Evolutionary conservation across 139 green algal genomes (phyloP).

Genomic region (Chara braunii): DNA sequence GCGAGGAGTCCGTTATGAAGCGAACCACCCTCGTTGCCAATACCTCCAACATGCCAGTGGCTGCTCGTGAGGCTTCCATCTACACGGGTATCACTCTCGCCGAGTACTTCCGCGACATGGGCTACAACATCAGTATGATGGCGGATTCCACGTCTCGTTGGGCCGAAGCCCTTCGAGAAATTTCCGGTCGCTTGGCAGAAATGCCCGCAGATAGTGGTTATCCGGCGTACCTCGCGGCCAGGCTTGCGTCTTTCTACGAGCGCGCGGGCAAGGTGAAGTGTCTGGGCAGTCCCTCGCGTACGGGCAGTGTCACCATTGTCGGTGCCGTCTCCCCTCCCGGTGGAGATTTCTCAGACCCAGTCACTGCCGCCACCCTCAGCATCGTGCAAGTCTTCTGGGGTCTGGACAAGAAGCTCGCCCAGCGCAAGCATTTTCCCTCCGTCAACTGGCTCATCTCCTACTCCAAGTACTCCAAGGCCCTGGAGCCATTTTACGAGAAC

Average conservation of each 20-base stretch:
- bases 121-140: conserved; percentile 97
- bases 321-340: conserved; percentile 93
- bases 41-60: conserved; percentile 99
- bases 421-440: conserved; percentile 98
- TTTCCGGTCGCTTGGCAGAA: conserved; percentile 91
- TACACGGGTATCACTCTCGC: conserved; percentile 98
- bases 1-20: conserved; percentile 99
- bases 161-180: conserved; percentile 97
- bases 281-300: conserved; percentile 78
- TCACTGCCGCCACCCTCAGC: conserved; percentile 92
- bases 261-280: conserved; percentile 87
- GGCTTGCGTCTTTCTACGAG: conserved; percentile 97
- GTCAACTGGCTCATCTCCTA: conserved; percentile 99
- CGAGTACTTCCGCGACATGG: conserved; percentile 99
- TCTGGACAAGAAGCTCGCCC: conserved; percentile 99
- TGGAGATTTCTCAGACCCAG: conserved; percentile 96
- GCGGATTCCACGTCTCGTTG: conserved; percentile 94
- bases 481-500: conserved; percentile 95
- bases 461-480: conserved; percentile 92
- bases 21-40: conserved; percentile 95
- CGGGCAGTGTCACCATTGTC: conserved; percentile 96
- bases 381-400: conserved; percentile 99
- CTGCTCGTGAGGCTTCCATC: conserved; percentile 96
- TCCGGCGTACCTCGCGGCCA: conserved; percentile 55
- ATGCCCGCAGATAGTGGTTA: conserved; percentile 94